These are phyloP conservation scores for Phytophthora ohioensis DNA, from an alignment of 352 stramenopile genomes.

Conservation along the genomic window DNA sequence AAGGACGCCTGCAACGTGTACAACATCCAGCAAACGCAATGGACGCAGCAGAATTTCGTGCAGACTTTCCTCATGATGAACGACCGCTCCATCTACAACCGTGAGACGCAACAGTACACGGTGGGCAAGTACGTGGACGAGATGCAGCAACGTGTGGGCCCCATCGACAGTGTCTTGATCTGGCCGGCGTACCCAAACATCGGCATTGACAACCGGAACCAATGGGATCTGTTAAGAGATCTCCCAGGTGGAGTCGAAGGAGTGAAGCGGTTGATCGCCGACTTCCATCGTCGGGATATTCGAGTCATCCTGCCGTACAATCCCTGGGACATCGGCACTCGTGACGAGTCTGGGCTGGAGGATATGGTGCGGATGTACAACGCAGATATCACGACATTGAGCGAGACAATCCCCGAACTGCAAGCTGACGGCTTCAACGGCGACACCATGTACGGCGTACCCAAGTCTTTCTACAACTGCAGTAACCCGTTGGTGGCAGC, in stretches of 20 bases:
- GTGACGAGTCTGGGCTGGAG: constrained; percentile 60
- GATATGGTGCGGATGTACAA: constrained; percentile 74
- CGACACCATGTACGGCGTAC: constrained; percentile 91
- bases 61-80: constrained; percentile 82
- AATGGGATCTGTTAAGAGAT: constrained; percentile 75
- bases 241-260: constrained; percentile 63
- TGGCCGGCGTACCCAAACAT: constrained; percentile 88
- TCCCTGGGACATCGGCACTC: constrained; percentile 83
- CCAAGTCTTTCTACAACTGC: constrained; percentile 85
- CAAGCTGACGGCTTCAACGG: constrained; percentile 86
- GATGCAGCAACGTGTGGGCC: constrained; percentile 63
- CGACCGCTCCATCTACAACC: constrained; percentile 82
- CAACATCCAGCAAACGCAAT: constrained; percentile 66
- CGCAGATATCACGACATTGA: constrained; percentile 71
- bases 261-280: constrained; percentile 53
- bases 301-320: constrained; percentile 87
- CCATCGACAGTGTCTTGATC: constrained; percentile 83
- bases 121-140: constrained; percentile 72
- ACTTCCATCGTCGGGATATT: constrained; percentile 69
- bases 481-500: constrained; percentile 58
- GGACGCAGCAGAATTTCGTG: constrained; percentile 84
- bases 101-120: constrained; percentile 64
- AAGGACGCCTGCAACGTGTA: constrained; percentile 72
- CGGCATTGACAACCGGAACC: constrained; percentile 85
- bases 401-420: constrained; percentile 45